Conservation (phyloP, 139 green algal species). For the Eudorina sp. region DNA sequence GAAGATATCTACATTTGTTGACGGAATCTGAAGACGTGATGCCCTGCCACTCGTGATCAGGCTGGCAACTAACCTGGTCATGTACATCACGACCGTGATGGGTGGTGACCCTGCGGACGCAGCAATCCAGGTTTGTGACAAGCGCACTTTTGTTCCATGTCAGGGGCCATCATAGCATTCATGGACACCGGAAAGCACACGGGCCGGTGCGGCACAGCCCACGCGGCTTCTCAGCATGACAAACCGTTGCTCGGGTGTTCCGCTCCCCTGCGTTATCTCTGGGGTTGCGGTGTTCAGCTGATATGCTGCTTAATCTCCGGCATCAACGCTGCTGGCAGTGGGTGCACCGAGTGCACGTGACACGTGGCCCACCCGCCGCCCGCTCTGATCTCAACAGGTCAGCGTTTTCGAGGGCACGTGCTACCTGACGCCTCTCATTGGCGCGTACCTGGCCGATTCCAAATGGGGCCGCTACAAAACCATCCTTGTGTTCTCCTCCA, state of each 20-base stretch:
- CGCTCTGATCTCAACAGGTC: constrained; percentile 74
- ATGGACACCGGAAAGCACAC: no score
- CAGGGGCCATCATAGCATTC: no score
- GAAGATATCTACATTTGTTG: not conserved
- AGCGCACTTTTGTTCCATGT: no score
- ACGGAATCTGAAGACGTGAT: not conserved
- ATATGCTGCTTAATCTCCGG: no score
- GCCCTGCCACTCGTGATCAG: constrained; percentile 41
- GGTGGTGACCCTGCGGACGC: constrained; percentile 81
- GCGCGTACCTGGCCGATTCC: constrained; percentile 93
- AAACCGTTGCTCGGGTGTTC: no score
- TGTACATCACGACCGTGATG: constrained; percentile 90
- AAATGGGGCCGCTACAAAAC: constrained; percentile 95
- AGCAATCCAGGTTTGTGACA: constrained; percentile 72
- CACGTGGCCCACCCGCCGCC: no score
- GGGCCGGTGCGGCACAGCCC: no score
- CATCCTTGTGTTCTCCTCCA: constrained; percentile 93
- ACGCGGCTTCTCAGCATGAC: no score
- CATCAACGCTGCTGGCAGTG: no score
- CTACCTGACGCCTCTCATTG: constrained; percentile 95
- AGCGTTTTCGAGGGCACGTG: constrained; percentile 94
- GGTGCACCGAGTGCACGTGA: no score
- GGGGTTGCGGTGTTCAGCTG: no score
- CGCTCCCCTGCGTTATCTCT: no score
- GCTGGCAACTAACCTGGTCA: constrained; percentile 93